Conservation (phyloP, 208 protist species). For the Entamoeba moshkovskii region DNA sequence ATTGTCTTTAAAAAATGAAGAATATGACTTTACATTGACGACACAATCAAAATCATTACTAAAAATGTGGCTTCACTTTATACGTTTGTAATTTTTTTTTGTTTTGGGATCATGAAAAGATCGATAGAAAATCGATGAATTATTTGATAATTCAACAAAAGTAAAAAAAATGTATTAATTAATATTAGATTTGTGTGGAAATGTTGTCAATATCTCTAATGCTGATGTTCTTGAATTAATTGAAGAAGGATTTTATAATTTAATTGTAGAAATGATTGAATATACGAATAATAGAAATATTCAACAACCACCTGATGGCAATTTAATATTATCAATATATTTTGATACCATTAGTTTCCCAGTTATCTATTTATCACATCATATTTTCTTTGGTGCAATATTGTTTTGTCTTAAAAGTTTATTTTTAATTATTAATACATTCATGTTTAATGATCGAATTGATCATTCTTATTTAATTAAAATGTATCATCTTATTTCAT, state of each 20-base stretch:
- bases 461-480: not conserved
- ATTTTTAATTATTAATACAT: not conserved
- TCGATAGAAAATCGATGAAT: no score
- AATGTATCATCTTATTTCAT: not conserved
- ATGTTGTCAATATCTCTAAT: not conserved
- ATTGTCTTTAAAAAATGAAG: not conserved
- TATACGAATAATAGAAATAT: not conserved
- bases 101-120: no score
- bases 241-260: not conserved
- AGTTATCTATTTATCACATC: not conserved
- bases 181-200: not conserved
- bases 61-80: not conserved
- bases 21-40: not conserved
- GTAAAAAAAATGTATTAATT: not conserved
- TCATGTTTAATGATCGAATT: not conserved
- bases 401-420: not conserved
- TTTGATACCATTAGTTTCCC: not conserved
- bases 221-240: not conserved
- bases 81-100: not conserved
- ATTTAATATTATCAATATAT: not conserved
- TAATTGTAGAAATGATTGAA: not conserved
- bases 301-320: not conserved
- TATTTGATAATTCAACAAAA: not conserved
- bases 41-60: not conserved
- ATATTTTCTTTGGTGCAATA: not conserved